These are phyloP conservation scores for Datura wrightii DNA, from an alignment of 257 asterid species.

Conservation along the genomic window DNA sequence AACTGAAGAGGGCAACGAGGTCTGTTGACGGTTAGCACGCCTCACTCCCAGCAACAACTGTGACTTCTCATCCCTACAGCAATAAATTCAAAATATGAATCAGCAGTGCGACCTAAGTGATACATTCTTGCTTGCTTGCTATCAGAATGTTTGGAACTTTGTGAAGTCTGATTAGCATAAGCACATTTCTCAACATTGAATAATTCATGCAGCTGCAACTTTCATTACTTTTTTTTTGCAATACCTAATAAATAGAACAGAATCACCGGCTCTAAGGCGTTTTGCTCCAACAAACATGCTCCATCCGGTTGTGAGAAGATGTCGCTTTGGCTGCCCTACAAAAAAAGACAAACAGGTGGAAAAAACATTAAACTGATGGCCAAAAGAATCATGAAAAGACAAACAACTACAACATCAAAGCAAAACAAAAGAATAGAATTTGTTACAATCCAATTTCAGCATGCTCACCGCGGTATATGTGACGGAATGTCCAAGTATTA, in stretches of 20 bases:
- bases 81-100: slow-evolving; percentile 2
- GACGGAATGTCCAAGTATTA: slow-evolving; percentile 95
- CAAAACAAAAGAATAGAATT: neutral
- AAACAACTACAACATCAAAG: neutral
- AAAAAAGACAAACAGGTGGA: slow-evolving; percentile 33
- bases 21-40: slow-evolving; percentile 87
- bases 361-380: neutral
- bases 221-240: neutral
- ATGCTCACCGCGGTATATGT: slow-evolving; percentile 82
- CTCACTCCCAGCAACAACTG: slow-evolving; percentile 89
- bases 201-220: slow-evolving; percentile 2
- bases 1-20: slow-evolving; percentile 87
- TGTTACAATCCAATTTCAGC: neutral
- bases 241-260: slow-evolving; percentile 91
- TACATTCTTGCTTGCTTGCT: slow-evolving; percentile 1
- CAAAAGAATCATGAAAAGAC: neutral
- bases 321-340: slow-evolving; percentile 95
- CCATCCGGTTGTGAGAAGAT: slow-evolving; percentile 98
- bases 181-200: neutral
- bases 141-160: neutral
- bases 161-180: neutral
- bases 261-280: slow-evolving; percentile 92
- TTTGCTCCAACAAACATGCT: slow-evolving; percentile 97
- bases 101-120: neutral
- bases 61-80: slow-evolving; percentile 78